Evolutionary conservation across 2,329 filamentous ascomycete species (phyloP), one percentile per base, ranked within the genome.

Genomic region (Chaetomiaceae sp.): DNA sequence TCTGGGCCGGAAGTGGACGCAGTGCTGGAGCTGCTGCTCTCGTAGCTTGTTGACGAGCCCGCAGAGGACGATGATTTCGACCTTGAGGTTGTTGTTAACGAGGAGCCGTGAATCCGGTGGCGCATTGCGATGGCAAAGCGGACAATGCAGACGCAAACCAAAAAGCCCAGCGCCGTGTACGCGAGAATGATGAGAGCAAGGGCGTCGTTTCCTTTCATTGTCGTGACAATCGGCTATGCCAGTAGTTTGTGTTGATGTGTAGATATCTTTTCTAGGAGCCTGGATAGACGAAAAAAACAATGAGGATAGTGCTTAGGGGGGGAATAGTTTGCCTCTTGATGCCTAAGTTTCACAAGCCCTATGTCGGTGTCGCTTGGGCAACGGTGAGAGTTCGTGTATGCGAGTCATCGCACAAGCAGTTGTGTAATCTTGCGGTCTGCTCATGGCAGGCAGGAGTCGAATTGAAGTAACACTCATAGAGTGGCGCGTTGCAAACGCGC

Each of bases 201-300:
- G 1, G 48, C 42, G 34, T 57, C 52, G 48, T 57, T 57, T 29
- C 40, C 47, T 25, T 57, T 54, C 55, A 57, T 57, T 20, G 32
- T 23, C 8, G 20, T 4, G 14, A 20, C 14, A 21, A 4, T 23
- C 1, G 21, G 11, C 21, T 9, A 38, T 5, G 36, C 4, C 21
- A 10, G 21, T 18, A 4, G 37, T 40, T 23, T 18, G 21, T 40
- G 36, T 21, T 23, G 37, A 11, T 14, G 13, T 5, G 5, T 40
- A 23, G 13, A 21, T 20, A 18, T 38, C 7, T 9, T 3, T n/a
- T 2, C 32, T 11, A 11, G 36, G n/a, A 21, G 13, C 18, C 20
- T 38, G 9, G 20, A 6, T n/a, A 36, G 5, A 16, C 16, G 5
- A 16, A 1, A 36, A 9, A 38, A 11, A 13, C n/a, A n/a, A n/a